A percentile compares a stretch with the other conserved stretches of the same genome.
phyloP scores from a whole-genome alignment of 2,329 filamentous ascomycete genomes.

The Penicillium occitanis region DNA sequence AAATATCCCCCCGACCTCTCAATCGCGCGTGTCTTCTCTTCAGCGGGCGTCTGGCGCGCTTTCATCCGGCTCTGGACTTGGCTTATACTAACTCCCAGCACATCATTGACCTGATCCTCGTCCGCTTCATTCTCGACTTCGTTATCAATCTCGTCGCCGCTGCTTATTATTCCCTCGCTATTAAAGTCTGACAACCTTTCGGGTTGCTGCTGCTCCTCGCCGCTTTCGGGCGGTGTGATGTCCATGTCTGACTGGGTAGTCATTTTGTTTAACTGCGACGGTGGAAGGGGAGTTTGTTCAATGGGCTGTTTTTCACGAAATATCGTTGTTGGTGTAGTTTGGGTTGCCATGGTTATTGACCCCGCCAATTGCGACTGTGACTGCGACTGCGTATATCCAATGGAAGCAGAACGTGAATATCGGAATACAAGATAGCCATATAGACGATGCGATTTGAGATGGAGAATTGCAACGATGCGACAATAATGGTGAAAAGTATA shows the following conservation, averaged over 20 bases:
- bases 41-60: slow-evolving; percentile 57
- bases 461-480: not conserved
- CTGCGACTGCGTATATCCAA: not conserved
- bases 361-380: not conserved
- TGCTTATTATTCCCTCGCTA: not conserved
- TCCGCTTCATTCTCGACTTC: slow-evolving; percentile 24
- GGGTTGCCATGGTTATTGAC: not conserved
- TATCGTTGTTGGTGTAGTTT: not conserved
- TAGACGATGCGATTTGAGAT: not conserved
- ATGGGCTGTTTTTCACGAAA: not conserved
- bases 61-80: slow-evolving; percentile 57
- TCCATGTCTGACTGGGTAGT: not conserved
- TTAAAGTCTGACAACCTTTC: not conserved
- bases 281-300: not conserved
- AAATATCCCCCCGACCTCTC: slow-evolving; percentile 54
- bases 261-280: not conserved
- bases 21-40: slow-evolving; percentile 59
- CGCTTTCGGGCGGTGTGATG: not conserved
- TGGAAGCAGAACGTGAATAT: not conserved
- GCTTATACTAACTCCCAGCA: slow-evolving; percentile 61
- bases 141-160: slow-evolving; percentile 4
- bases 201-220: slow-evolving; percentile 2
- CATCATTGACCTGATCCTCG: slow-evolving; percentile 39
- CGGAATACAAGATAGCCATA: not conserved
- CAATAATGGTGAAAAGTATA: not conserved